phyloP scores from a whole-genome alignment of 73 alveolate species.

The Urostyla sp. region DNA sequence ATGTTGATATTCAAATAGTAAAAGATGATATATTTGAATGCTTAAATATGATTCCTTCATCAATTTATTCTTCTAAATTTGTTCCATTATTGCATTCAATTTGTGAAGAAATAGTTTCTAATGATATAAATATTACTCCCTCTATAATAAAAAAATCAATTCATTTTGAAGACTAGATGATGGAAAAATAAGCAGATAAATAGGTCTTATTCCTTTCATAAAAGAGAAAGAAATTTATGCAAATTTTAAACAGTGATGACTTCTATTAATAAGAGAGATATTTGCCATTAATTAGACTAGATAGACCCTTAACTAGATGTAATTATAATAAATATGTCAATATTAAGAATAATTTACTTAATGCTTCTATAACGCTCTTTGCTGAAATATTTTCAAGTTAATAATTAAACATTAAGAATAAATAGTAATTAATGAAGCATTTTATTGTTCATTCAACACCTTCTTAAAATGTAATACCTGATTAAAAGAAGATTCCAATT shows the following conservation, averaged over 20 bases:
- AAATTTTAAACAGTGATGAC: conserved; percentile 8
- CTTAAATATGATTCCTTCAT: conserved; percentile 51
- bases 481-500: not conserved
- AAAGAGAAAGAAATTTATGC: not conserved
- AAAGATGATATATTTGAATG: conserved; percentile 62
- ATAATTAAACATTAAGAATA: conserved; percentile 8
- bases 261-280: not conserved
- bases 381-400: conserved; percentile 27
- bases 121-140: conserved; percentile 8
- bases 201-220: not conserved
- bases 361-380: conserved; percentile 1
- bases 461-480: not conserved
- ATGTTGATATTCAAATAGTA: conserved; percentile 24
- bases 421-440: conserved; percentile 28
- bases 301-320: not conserved
- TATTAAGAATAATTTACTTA: not conserved
- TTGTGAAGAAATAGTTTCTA: conserved; percentile 64
- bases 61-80: conserved; percentile 56
- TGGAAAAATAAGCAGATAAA: not conserved
- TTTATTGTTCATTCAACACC: conserved; percentile 30
- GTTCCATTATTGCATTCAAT: conserved; percentile 61
- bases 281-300: not conserved
- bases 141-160: not conserved
- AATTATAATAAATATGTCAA: not conserved
- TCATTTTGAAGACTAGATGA: conserved; percentile 11